phyloP scores from a whole-genome alignment of 1,139 yeast species.

The Geotrichum europaeum region DNA sequence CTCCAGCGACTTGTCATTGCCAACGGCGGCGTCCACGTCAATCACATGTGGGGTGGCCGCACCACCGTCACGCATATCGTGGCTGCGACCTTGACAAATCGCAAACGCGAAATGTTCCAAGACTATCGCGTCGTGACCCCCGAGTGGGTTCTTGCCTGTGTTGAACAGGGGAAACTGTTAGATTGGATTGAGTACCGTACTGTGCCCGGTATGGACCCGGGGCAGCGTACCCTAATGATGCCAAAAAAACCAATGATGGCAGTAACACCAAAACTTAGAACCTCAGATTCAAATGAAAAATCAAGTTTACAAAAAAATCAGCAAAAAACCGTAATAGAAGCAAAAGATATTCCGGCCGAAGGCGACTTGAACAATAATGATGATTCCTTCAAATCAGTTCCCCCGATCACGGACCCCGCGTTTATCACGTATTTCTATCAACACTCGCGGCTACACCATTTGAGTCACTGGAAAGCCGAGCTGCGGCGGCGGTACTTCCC shows the following conservation, averaged over 20 bases:
- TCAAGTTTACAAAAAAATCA: neutral
- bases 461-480: conserved; percentile 82
- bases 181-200: conserved; percentile 69
- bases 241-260: neutral
- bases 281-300: neutral
- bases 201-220: conserved; percentile 29
- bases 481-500: conserved; percentile 53
- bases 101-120: conserved; percentile 59
- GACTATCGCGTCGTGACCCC: conserved; percentile 75
- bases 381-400: neutral
- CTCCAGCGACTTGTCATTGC: conserved; percentile 64
- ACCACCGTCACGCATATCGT: conserved; percentile 77
- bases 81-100: conserved; percentile 71
- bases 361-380: neutral
- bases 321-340: neutral
- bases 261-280: neutral
- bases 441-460: conserved; percentile 79
- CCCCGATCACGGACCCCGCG: conserved; percentile 49
- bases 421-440: conserved; percentile 68
- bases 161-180: conserved; percentile 43
- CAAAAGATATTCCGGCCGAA: neutral
- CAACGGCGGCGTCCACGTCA: conserved; percentile 56
- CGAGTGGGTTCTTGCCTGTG: conserved; percentile 69
- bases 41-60: conserved; percentile 54
- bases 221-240: conserved; percentile 7